These are phyloP conservation scores for Phytophthora palmivora DNA, from an alignment of 352 stramenopile genomes.

Conservation along the genomic window DNA sequence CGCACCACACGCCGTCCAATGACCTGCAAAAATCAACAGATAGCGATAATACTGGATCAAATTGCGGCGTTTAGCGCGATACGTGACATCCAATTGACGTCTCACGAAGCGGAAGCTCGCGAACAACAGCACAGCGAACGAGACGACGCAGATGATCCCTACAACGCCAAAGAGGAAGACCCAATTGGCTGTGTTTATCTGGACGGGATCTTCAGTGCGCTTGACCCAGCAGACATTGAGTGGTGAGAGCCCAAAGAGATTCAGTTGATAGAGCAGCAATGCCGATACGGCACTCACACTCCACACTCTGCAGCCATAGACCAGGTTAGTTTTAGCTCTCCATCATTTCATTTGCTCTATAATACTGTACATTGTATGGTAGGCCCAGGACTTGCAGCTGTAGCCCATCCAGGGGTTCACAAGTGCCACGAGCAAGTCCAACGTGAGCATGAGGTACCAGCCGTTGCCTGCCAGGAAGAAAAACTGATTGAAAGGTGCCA, in stretches of 20 bases:
- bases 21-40: conserved; percentile 71
- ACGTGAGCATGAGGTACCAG: conserved; percentile 88
- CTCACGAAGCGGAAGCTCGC: conserved; percentile 86
- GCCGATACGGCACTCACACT: conserved; percentile 66
- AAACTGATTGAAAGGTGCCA: conserved; percentile 83
- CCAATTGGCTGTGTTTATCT: conserved; percentile 74
- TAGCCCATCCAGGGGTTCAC: conserved; percentile 92
- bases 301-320: conserved; percentile 62
- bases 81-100: conserved; percentile 86
- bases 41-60: conserved; percentile 90
- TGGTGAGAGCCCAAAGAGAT: conserved; percentile 66
- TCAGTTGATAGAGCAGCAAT: conserved; percentile 66
- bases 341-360: too few relatives aligned
- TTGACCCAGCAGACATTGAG: conserved; percentile 85
- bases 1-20: conserved; percentile 70
- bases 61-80: conserved; percentile 82
- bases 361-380: conserved; percentile 72
- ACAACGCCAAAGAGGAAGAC: conserved; percentile 67
- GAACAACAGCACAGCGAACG: conserved; percentile 78
- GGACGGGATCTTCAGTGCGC: conserved; percentile 46
- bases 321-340: neutral
- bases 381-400: conserved; percentile 84
- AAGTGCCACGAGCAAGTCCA: conserved; percentile 85
- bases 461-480: conserved; percentile 69
- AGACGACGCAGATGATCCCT: conserved; percentile 59